phyloP scores from a whole-genome alignment of 2,329 filamentous ascomycete species.

The Talaromyces sp. region DNA sequence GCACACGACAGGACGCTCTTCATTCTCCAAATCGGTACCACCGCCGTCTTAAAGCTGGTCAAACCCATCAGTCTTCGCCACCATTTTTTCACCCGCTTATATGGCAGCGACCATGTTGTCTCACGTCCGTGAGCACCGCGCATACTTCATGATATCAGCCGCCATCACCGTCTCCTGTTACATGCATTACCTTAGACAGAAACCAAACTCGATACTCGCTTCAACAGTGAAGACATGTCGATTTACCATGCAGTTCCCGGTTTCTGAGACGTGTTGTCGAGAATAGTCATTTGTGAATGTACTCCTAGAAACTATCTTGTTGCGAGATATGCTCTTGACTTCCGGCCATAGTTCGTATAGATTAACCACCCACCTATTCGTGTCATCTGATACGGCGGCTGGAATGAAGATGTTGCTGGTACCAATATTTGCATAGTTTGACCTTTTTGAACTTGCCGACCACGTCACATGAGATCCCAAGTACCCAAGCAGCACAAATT shows the following conservation, averaged over 20 bases:
- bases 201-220: neutral
- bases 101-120: neutral
- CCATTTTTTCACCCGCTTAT: neutral
- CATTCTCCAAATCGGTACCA: neutral
- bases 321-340: neutral
- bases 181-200: neutral
- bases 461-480: neutral
- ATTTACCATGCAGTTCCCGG: neutral
- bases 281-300: neutral
- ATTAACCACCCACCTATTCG: neutral
- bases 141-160: neutral
- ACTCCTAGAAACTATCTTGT: neutral
- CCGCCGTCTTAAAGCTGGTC: neutral
- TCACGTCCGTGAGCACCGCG: neutral
- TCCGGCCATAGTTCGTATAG: neutral
- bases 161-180: neutral
- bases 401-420: neutral
- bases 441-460: neutral
- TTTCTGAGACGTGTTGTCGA: neutral
- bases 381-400: neutral
- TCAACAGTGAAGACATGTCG: neutral
- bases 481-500: neutral
- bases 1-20: neutral
- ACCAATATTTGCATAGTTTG: neutral
- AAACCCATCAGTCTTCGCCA: neutral